Conservation (phyloP, 148 eudicot species). For the Pouteria glomerata region DNA sequence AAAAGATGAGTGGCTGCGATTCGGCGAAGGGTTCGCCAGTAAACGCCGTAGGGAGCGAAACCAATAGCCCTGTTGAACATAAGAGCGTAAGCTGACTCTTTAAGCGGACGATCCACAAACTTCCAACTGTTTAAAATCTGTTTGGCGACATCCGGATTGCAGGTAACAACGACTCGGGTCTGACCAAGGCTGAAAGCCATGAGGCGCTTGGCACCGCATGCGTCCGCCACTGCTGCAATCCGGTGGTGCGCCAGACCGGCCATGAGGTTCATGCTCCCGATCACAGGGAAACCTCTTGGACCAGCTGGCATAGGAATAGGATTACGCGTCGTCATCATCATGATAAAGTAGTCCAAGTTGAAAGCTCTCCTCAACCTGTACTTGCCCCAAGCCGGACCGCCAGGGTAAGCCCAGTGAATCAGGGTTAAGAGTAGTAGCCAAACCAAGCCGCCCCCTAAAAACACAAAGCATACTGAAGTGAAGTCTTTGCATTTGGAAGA, state of each 20-base stretch:
- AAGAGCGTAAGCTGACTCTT: constrained; percentile 70
- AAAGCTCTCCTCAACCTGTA: constrained; percentile 12
- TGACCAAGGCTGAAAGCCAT: constrained; percentile 76
- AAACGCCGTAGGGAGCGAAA: constrained; percentile 73
- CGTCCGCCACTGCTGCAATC: constrained; percentile 39
- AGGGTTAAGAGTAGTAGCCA: constrained; percentile 45
- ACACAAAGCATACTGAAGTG: constrained; percentile 19
- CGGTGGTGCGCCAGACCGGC: constrained; percentile 63
- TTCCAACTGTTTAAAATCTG: constrained; percentile 56
- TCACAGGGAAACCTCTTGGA: constrained; percentile 55
- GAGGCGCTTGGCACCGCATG: constrained; percentile 36
- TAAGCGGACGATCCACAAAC: constrained; percentile 68
- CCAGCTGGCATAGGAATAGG: constrained; percentile 61
- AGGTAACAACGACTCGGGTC: constrained; percentile 57
- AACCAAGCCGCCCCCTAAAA: constrained; percentile 6
- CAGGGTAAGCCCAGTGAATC: constrained; percentile 60
- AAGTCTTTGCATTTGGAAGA: constrained; percentile 43
- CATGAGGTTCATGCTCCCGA: constrained; percentile 64
- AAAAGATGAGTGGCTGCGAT: constrained; percentile 69
- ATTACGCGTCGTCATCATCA: too few relatives aligned
- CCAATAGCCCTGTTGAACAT: constrained; percentile 84
- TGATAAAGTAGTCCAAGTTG: too few relatives aligned
- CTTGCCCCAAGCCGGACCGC: constrained; percentile 86
- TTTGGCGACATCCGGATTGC: constrained; percentile 59
- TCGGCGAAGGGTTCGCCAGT: constrained; percentile 70